A percentile compares a stretch with the other conserved stretches of the same genome.
Conservation (phyloP, 768 basidiomycete genomes). For the Lentinula raphanica region DNA sequence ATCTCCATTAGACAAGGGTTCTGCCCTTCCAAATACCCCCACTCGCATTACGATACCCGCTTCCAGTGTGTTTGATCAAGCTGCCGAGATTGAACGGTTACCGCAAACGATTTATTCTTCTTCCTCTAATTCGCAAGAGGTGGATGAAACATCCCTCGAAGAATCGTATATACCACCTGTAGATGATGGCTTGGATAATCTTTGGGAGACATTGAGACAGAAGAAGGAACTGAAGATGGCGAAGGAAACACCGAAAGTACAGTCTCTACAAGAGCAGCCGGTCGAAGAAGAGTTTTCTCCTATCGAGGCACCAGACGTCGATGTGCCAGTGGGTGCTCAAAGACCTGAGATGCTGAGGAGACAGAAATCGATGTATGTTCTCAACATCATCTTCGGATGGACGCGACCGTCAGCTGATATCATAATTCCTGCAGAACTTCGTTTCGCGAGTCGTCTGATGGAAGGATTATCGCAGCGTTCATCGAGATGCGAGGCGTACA, state of each 20-base stretch:
- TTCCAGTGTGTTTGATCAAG: constrained; percentile 6
- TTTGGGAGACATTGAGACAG: constrained; percentile 65
- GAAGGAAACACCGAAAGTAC: constrained; percentile 63
- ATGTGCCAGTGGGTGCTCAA: constrained; percentile 32
- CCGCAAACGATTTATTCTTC: constrained; percentile 15
- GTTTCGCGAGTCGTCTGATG: constrained; percentile 67
- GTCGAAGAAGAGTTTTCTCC: constrained; percentile 27
- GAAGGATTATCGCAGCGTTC: constrained; percentile 62
- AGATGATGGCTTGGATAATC: constrained; percentile 44
- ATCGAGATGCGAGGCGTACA: constrained; percentile 66
- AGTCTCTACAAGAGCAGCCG: constrained; percentile 49
- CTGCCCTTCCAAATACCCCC: constrained; percentile 7
- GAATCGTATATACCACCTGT: constrained; percentile 35
- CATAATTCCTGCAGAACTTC: constrained; percentile 47
- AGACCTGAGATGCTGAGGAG: constrained; percentile 37
- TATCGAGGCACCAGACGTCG: constrained; percentile 28
- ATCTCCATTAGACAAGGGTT: constrained; percentile 3
- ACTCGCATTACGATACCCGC: constrained; percentile 12
- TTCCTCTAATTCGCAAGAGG: constrained; percentile 15
- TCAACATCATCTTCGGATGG: constrained; percentile 10
- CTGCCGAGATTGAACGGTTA: constrained; percentile 4
- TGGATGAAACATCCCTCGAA: constrained; percentile 34
- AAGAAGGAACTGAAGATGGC: constrained; percentile 65
- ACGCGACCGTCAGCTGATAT: constrained; percentile 11
- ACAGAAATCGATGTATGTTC: constrained; percentile 59